Evolutionary conservation across 768 basidiomycete genomes (phyloP).

Genomic region (Mycena crocata): DNA sequence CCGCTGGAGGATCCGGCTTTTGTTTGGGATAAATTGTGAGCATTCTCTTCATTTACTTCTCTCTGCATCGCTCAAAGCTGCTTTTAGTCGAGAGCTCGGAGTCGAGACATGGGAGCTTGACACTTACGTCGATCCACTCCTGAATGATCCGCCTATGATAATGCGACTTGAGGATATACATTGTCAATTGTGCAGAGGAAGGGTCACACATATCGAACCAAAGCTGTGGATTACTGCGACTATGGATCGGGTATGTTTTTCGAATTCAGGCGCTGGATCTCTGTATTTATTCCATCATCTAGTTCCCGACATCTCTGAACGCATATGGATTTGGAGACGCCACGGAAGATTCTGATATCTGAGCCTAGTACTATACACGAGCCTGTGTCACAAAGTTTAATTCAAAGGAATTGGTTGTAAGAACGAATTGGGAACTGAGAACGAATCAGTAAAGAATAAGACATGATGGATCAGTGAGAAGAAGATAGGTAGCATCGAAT

Average conservation of each 20-base stretch:
- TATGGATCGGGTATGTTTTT: conserved; percentile 23
- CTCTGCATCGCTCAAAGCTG: too few relatives aligned
- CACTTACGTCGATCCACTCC: conserved; percentile 9
- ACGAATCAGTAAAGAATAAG: too few relatives aligned
- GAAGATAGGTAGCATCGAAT: too few relatives aligned
- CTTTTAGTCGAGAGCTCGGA: conserved; percentile 37
- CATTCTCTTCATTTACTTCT: background rate
- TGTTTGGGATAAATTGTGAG: conserved; percentile 35
- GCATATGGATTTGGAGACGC: conserved; percentile 7
- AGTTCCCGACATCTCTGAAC: conserved; percentile 14
- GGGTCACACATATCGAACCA: conserved; percentile 17
- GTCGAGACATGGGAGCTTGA: conserved; percentile 30
- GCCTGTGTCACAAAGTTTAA: too few relatives aligned
- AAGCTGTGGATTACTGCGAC: conserved; percentile 36
- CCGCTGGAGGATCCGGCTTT: conserved; percentile 14
- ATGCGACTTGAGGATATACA: conserved; percentile 30
- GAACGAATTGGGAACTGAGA: too few relatives aligned
- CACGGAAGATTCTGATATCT: background rate
- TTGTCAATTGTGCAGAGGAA: conserved; percentile 32
- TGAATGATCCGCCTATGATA: conserved; percentile 21
- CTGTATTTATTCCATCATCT: background rate
- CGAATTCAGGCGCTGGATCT: background rate
- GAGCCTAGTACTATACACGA: too few relatives aligned
- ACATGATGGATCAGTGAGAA: too few relatives aligned
- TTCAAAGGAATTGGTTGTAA: too few relatives aligned